Conservation (phyloP, 441 rosid species). For the Arabidopsis hybrid region DNA sequence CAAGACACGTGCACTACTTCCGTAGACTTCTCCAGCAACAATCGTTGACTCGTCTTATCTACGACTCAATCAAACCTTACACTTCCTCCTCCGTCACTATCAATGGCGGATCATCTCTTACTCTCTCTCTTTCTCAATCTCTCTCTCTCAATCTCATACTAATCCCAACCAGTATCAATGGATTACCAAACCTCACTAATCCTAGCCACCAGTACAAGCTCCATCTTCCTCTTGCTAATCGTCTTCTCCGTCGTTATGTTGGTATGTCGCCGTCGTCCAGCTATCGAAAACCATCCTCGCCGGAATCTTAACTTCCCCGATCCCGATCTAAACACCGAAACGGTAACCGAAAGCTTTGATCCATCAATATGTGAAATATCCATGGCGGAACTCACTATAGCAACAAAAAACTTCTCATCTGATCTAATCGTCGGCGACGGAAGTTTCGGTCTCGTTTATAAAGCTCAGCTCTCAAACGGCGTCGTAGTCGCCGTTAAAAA, state of each 20-base stretch:
- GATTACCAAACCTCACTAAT: background rate
- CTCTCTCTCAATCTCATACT: background rate
- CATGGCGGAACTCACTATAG: slow-evolving; percentile 69
- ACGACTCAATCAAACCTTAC: slow-evolving; percentile 24
- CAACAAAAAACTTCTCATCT: slow-evolving; percentile 74
- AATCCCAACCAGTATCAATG: slow-evolving; percentile 35
- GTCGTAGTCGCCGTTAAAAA: slow-evolving; percentile 78
- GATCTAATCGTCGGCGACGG: slow-evolving; percentile 86
- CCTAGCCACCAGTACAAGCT: slow-evolving; percentile 49
- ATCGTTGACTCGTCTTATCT: slow-evolving; percentile 29
- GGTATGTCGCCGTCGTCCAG: slow-evolving; percentile 46
- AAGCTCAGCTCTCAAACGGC: slow-evolving; percentile 63
- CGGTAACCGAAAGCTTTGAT: slow-evolving; percentile 59
- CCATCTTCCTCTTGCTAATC: slow-evolving; percentile 46
- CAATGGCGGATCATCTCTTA: slow-evolving; percentile 36
- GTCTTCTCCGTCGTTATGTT: slow-evolving; percentile 43
- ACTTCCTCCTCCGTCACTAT: slow-evolving; percentile 38
- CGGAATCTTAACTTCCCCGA: slow-evolving; percentile 17
- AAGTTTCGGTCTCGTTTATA: slow-evolving; percentile 84
- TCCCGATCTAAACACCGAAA: background rate
- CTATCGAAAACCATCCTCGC: slow-evolving; percentile 25
- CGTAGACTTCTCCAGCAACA: background rate
- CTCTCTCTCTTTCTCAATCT: background rate
- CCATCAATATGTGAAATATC: slow-evolving; percentile 61
- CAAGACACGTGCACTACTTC: background rate